Conservation (phyloP, 2,329 filamentous ascomycete species). For the Talaromyces sp. region DNA sequence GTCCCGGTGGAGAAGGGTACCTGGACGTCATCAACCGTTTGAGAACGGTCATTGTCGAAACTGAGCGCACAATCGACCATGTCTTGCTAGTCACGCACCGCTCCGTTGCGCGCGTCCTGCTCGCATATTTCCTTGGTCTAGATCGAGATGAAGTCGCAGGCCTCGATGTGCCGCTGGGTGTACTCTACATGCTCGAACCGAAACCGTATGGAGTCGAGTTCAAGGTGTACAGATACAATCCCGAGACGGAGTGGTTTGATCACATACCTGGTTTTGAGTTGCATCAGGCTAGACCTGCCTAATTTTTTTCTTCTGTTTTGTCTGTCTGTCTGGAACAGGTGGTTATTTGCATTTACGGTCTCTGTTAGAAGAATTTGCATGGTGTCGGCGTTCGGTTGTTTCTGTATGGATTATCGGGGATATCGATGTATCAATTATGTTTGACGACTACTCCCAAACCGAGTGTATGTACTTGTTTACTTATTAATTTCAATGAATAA, state of each 20-base stretch:
- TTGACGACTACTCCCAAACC: background rate
- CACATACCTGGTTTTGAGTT: conserved; percentile 81
- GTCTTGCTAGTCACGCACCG: conserved; percentile 89
- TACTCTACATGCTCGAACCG: conserved; percentile 91
- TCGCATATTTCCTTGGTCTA: conserved; percentile 95
- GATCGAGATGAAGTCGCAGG: conserved; percentile 89
- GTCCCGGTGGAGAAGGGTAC: conserved; percentile 92
- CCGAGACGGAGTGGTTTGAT: conserved; percentile 73
- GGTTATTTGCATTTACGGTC: background rate
- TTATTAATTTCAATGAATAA: background rate
- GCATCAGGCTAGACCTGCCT: conserved; percentile 38
- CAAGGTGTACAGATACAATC: conserved; percentile 89
- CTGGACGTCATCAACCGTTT: conserved; percentile 95
- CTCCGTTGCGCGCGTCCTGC: conserved; percentile 83
- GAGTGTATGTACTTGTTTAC: background rate
- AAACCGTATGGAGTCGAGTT: conserved; percentile 98
- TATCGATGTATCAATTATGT: conserved; percentile 6
- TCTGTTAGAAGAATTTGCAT: background rate
- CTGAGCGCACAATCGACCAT: conserved; percentile 96
- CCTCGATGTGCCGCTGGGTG: conserved; percentile 87
- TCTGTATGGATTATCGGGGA: background rate
- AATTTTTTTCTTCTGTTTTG: background rate
- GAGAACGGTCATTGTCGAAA: conserved; percentile 91
- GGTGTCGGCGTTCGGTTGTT: background rate
- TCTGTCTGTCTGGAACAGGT: background rate